A percentile compares a stretch with the other conserved stretches of the same genome.
These are phyloP conservation scores for Penicillium coffeae DNA, from an alignment of 495 filamentous ascomycete species.

Conservation along the genomic window DNA sequence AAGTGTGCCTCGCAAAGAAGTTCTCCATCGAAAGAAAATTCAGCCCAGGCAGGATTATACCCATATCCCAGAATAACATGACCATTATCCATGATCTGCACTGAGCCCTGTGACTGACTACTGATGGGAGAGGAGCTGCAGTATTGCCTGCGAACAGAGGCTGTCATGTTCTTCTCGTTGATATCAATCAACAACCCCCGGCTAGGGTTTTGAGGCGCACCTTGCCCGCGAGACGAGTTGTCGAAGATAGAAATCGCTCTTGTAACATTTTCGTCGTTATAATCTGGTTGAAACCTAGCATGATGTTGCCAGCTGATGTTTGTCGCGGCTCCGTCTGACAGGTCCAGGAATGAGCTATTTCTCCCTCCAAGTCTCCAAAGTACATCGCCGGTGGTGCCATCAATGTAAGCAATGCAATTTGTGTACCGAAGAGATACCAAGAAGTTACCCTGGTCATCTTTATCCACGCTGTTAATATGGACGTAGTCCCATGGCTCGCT, in stretches of 20 bases:
- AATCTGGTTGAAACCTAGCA: constrained; percentile 22
- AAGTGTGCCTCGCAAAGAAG: constrained; percentile 33
- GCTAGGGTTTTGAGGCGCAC: constrained; percentile 19
- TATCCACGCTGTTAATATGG: constrained; percentile 46
- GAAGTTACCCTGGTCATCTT: constrained; percentile 38
- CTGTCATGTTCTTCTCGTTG: constrained; percentile 37
- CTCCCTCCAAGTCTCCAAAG: constrained; percentile 44
- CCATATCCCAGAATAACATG: constrained; percentile 50
- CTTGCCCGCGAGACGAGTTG: constrained; percentile 24
- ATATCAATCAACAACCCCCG: constrained; percentile 44
- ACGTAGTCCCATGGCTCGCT: constrained; percentile 41
- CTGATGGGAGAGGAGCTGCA: constrained; percentile 27
- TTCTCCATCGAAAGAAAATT: constrained; percentile 35
- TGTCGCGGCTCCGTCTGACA: constrained; percentile 35
- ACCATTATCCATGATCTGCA: constrained; percentile 41
- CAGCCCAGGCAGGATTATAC: constrained; percentile 43
- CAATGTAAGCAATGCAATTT: constrained; percentile 33
- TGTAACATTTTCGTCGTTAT: constrained; percentile 14
- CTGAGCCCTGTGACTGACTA: constrained; percentile 43
- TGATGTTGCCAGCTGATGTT: constrained; percentile 46
- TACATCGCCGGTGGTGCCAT: constrained; percentile 29
- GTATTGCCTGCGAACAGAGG: constrained; percentile 33
- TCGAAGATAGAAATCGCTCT: constrained; percentile 35
- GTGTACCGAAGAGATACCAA: constrained; percentile 43
- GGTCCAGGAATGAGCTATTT: constrained; percentile 38